Evolutionary conservation across 2,329 filamentous ascomycete species (phyloP), one percentile per base, ranked within the genome.

Genomic region (Sphaceloma murrayae): DNA sequence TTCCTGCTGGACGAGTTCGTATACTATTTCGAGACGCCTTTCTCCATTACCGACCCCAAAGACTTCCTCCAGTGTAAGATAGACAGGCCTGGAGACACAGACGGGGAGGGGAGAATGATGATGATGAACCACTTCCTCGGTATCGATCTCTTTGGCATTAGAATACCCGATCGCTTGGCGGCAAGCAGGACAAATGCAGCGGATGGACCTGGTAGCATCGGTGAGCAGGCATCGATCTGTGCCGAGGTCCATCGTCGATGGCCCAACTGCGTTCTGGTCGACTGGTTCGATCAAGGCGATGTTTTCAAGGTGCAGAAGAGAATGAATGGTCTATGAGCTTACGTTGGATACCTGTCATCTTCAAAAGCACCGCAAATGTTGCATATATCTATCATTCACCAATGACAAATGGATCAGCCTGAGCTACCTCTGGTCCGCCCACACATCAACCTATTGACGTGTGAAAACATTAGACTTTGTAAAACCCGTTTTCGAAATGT

Each of bases 41-140:
- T 62, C 50, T 64, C 61, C 19, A 33, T 55, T 34, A 67, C 59
- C 2, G 59, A 68, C 48, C 40, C 62, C 2, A 34, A 27, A 11
- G 51, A 56, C 5, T 69, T 70, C 51, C 48, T 57, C 1, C 54
- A 62, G 47, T 70, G 67, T 54, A 63, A 55, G 8, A 62, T 70
- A 42, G 60, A 70, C 50, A 62, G 67, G 3, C 67, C 67, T 2
- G 34, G 59, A 4, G 59, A 58, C n/a, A 59, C 57, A 17, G 59
- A 55, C 10, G 50, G 61, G 4, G 54, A 58, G 3, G 65, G 62
- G 9, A 58, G 64, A 3, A 68, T 71, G 66, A 66, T 66, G 45
- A 59, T 70, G 26, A 60, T 70, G 48, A 72, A 71, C 46, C 68
- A 72, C 52, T 69, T 68, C 49, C 54, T 70, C 2, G 64, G 70